Percentiles rank a stretch among this genome's conserved stretches.
Evolutionary conservation across 441 rosid species (phyloP).

Genomic region (Kokia cookei): DNA sequence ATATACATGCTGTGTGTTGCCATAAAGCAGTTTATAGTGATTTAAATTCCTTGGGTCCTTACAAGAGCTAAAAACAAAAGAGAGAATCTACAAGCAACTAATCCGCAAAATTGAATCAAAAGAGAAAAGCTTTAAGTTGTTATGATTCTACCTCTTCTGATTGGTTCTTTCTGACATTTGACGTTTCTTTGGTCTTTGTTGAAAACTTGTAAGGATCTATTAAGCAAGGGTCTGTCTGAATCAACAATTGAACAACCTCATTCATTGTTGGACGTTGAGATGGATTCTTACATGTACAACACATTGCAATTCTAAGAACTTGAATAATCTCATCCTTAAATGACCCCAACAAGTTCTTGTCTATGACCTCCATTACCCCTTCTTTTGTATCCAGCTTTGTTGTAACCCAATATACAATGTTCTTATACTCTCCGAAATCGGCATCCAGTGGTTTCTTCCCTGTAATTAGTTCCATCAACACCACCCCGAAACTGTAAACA

Average conservation of each 20-base stretch:
- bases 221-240: slow-evolving; percentile 58
- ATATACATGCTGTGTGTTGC: slow-evolving; percentile 40
- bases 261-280: slow-evolving; percentile 77
- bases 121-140: not conserved
- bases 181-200: slow-evolving; percentile 38
- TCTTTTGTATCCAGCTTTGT: slow-evolving; percentile 68
- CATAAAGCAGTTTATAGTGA: slow-evolving; percentile 38
- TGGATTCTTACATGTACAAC: slow-evolving; percentile 62
- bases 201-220: slow-evolving; percentile 39
- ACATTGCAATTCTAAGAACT: slow-evolving; percentile 69
- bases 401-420: slow-evolving; percentile 72
- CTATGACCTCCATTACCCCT: slow-evolving; percentile 66
- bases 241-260: slow-evolving; percentile 75
- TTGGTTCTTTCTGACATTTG: slow-evolving; percentile 34
- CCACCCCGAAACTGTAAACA: slow-evolving; percentile 91
- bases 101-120: not conserved
- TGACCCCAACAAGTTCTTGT: slow-evolving; percentile 54
- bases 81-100: no score
- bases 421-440: slow-evolving; percentile 78
- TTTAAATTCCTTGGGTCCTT: slow-evolving; percentile 16
- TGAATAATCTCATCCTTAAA: slow-evolving; percentile 66
- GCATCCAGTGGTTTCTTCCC: slow-evolving; percentile 79
- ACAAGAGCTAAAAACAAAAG: slow-evolving; percentile 19
- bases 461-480: slow-evolving; percentile 85
- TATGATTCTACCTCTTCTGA: slow-evolving; percentile 10